Percentiles rank a stretch among this genome's conserved stretches.
phyloP scores from a whole-genome alignment of 2,329 filamentous ascomycete species.

The Cercospora citrullina region DNA sequence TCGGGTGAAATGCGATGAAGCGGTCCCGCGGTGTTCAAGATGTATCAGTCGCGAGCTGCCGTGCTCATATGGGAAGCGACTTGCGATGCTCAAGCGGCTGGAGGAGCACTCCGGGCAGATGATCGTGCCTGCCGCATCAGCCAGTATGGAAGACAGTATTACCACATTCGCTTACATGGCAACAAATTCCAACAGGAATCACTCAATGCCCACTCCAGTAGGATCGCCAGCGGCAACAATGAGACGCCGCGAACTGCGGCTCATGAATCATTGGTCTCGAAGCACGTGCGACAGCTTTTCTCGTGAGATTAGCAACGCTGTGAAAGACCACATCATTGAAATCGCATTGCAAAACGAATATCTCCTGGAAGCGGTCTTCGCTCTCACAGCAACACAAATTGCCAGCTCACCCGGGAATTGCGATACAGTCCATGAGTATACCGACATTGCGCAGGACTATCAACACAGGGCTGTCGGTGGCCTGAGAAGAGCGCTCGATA shows the following conservation, averaged over 20 bases:
- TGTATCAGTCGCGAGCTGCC: not conserved
- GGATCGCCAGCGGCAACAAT: not conserved
- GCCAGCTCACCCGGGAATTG: not conserved
- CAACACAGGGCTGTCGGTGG: not conserved
- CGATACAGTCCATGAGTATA: not conserved
- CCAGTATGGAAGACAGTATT: not conserved
- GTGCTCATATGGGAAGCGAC: not conserved
- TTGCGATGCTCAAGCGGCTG: not conserved
- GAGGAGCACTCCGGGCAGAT: not conserved
- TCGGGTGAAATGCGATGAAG: not conserved
- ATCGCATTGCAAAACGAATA: not conserved
- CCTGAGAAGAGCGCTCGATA: not conserved
- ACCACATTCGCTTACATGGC: not conserved
- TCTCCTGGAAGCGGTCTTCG: not conserved
- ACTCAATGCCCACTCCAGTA: not conserved
- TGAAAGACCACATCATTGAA: not conserved
- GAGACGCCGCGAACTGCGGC: not conserved
- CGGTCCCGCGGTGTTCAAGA: not conserved
- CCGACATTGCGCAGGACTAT: not conserved
- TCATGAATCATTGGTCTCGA: not conserved
- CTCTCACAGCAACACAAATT: not conserved
- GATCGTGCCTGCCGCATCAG: not conserved
- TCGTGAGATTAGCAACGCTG: not conserved
- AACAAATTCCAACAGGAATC: not conserved
- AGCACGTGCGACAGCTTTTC: not conserved